Base-by-base conservation (phyloP, 164 flowering plant genomes). In the Piper longum region DNA sequence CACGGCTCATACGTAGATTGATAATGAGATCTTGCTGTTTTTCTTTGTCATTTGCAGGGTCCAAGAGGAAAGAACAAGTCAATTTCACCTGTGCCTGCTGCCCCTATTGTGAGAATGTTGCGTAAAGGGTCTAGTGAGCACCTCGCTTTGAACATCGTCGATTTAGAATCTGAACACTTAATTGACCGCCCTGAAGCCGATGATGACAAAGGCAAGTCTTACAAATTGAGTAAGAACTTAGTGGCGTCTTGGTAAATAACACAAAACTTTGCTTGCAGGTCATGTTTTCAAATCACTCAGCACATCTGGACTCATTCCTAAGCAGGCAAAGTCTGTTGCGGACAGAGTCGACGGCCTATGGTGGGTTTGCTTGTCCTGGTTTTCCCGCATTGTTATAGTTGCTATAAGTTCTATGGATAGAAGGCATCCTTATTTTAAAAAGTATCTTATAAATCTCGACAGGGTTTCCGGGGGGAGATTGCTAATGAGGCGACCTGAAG, bases 271-370 rank as follows among this genome's bases (percentile, higher is more conserved):
- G 40, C 61, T 71, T 70, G 80, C 89, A 93, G 99, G 99, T 76
- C 97, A 90, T 70, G 75, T 76, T 16, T 93, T 93, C 78, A 93
- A 86, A 81, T 85, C 99, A 36, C 86, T 93, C 11, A 84, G 83
- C 71, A 77, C 89, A 43, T 78, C 92, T 12, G 99, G 99, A 72
- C 76, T 93, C 59, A 68, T 93, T 60, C 99, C 99, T 59, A 79
- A 61, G 66, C 96, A 88, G 80, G 99, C 92, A 64, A 93, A 85
- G 76, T 61, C 77, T 73, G 41, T 85, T 57, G 96, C 97, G 59
- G 99, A 93, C 65, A 79, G 92, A 57, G 65, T 93, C 55, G 99
- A 93, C 73, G 99, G 99, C 63, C 73, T 90, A 45, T 93, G 97
- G 99, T 90, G 84, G 74, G 57, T 44, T 14, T 26, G 56, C 12